Conservation (phyloP, 441 rosid genomes). For the Mallotus repandus region DNA sequence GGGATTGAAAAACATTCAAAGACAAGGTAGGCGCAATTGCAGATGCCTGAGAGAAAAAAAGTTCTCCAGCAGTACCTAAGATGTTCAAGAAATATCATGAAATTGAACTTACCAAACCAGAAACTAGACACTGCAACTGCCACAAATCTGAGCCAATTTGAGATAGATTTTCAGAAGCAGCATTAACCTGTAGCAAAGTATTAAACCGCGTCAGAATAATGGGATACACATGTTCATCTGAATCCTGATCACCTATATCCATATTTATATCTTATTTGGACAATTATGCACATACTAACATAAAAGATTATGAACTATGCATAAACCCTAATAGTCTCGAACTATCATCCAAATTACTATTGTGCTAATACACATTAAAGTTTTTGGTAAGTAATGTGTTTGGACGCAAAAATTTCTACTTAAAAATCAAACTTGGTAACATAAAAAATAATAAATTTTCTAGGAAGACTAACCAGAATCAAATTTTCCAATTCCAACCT, state of each 20-base stretch:
- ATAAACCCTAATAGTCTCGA: background rate
- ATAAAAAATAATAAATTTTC: background rate
- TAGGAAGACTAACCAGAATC: background rate
- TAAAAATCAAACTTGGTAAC: background rate
- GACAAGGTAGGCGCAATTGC: background rate
- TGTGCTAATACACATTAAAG: background rate
- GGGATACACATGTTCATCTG: background rate
- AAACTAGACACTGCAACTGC: conserved; percentile 58
- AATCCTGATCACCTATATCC: background rate
- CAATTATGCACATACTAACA: background rate
- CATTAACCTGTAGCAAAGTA: conserved; percentile 56
- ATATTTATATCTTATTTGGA: background rate
- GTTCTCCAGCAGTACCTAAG: background rate
- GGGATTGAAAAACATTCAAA: background rate
- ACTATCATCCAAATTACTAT: background rate
- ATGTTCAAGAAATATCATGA: background rate
- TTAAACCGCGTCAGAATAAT: conserved; percentile 15
- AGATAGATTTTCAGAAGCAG: conserved; percentile 59
- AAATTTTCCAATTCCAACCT: conserved; percentile 1
- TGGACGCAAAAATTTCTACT: background rate
- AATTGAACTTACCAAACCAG: conserved; percentile 60
- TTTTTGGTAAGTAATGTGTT: background rate
- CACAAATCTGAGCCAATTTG: conserved; percentile 61
- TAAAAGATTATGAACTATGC: background rate
- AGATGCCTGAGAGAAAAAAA: conserved; percentile 2